These are phyloP conservation scores for Mollisia scopiformis DNA, from an alignment of 2,329 filamentous ascomycete genomes.

Conservation along the genomic window DNA sequence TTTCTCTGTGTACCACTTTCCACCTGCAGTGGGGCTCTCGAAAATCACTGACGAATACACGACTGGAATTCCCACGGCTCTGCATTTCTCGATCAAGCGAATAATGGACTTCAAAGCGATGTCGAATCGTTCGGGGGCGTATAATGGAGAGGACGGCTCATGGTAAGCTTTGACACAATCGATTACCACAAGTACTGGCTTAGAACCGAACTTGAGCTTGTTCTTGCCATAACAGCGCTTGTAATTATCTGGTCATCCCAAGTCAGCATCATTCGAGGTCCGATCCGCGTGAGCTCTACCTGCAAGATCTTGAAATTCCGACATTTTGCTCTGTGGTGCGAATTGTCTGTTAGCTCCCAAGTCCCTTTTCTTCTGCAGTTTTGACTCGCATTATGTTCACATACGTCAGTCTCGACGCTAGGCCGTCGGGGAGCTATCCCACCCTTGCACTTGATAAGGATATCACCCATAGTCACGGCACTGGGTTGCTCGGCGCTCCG, in stretches of 20 bases:
- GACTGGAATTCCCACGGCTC: slow-evolving; percentile 4
- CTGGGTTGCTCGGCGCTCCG: neutral
- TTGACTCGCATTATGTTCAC: neutral
- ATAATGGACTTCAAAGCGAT: slow-evolving; percentile 15
- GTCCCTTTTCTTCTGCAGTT: neutral
- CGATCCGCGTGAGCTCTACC: neutral
- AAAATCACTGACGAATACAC: slow-evolving; percentile 17
- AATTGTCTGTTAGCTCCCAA: neutral
- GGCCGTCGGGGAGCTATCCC: neutral
- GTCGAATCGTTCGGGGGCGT: slow-evolving; percentile 24
- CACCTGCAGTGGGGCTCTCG: slow-evolving; percentile 9
- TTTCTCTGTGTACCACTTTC: slow-evolving; percentile 19
- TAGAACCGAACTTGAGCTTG: slow-evolving; percentile 33
- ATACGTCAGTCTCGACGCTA: neutral
- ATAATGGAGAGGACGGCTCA: slow-evolving; percentile 44
- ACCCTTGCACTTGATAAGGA: neutral
- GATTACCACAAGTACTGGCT: slow-evolving; percentile 47
- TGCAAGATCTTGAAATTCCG: neutral
- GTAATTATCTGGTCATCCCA: slow-evolving; percentile 11
- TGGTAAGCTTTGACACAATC: slow-evolving; percentile 52
- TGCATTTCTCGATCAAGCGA: slow-evolving; percentile 12
- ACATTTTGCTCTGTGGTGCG: neutral
- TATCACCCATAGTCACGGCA: neutral
- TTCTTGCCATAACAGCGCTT: slow-evolving; percentile 18
- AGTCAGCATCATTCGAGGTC: neutral